These are phyloP conservation scores for Alternaria sp. DNA, from an alignment of 2,329 filamentous ascomycete genomes.

Conservation along the genomic window DNA sequence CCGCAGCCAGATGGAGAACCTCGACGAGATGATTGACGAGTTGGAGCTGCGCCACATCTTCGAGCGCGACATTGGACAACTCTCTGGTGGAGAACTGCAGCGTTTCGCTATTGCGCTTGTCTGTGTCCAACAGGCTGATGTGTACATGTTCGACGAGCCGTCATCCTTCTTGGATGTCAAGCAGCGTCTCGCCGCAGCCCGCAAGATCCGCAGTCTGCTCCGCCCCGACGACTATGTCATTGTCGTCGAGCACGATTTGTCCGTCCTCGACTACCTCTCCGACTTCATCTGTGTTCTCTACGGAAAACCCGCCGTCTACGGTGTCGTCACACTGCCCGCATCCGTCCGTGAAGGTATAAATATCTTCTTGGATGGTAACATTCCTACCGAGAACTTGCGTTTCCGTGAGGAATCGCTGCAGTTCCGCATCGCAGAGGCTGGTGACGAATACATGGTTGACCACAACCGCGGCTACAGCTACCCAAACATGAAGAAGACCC, in stretches of 20 bases:
- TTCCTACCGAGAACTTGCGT: conserved; percentile 96
- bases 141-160: conserved; percentile 99
- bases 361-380: conserved; percentile 97
- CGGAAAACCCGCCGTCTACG: conserved; percentile 92
- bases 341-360: conserved; percentile 99
- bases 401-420: conserved; percentile 97
- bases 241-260: conserved; percentile 98
- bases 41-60: conserved; percentile 89
- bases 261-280: conserved; percentile 96
- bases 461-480: conserved; percentile 86
- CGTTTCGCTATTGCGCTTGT: conserved; percentile 96
- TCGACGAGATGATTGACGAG: conserved; percentile 80
- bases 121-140: conserved; percentile 91
- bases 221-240: conserved; percentile 94
- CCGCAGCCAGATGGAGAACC: conserved; percentile 77
- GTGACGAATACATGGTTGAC: conserved; percentile 86
- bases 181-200: conserved; percentile 91
- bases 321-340: conserved; percentile 93
- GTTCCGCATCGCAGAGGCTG: conserved; percentile 89
- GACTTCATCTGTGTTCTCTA: conserved; percentile 99
- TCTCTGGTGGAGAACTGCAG: conserved; percentile 97
- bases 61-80: conserved; percentile 85
- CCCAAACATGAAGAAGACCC: conserved; percentile 89
- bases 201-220: conserved; percentile 89
- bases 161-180: conserved; percentile 99